Evolutionary conservation across 2,329 filamentous ascomycete species (phyloP).

Genomic region (Aspergillus sp.): DNA sequence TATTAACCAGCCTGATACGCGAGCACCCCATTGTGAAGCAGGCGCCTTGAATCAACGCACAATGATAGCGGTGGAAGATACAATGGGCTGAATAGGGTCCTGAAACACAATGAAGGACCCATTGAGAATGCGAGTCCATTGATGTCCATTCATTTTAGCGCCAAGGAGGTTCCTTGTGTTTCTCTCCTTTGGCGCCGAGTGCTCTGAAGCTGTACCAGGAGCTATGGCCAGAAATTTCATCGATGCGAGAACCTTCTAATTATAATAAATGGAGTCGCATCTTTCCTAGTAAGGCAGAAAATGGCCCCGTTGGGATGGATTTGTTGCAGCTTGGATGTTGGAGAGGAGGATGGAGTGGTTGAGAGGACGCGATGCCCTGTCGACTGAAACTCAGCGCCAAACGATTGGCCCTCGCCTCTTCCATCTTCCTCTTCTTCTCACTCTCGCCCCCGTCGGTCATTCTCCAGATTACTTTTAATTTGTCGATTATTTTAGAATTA

Average conservation of each 20-base stretch:
- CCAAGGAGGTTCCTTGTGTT: conserved; percentile 3
- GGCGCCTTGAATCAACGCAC: conserved; percentile 11
- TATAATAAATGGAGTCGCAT: background rate
- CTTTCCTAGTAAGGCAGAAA: background rate
- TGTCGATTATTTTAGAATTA: background rate
- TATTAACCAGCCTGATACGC: conserved; percentile 8
- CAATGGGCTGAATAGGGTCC: conserved; percentile 12
- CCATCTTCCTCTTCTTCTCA: background rate
- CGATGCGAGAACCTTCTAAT: background rate
- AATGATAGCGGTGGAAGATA: conserved; percentile 18
- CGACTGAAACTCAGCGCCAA: conserved; percentile 10
- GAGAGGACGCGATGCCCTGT: background rate
- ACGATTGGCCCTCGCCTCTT: conserved; percentile 6
- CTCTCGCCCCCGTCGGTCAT: background rate
- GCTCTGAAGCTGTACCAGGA: background rate
- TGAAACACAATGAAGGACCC: conserved; percentile 21
- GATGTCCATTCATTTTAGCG: conserved; percentile 16
- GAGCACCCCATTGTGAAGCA: conserved; percentile 1
- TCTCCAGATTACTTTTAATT: background rate
- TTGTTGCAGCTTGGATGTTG: background rate
- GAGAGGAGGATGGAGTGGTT: conserved; percentile 5
- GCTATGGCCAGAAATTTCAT: background rate
- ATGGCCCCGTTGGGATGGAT: background rate
- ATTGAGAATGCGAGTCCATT: conserved; percentile 19
- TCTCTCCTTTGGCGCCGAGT: background rate